Evolutionary conservation across 441 rosid species (phyloP), one percentile per base, ranked within the genome.

Genomic region (Capsella rubella): DNA sequence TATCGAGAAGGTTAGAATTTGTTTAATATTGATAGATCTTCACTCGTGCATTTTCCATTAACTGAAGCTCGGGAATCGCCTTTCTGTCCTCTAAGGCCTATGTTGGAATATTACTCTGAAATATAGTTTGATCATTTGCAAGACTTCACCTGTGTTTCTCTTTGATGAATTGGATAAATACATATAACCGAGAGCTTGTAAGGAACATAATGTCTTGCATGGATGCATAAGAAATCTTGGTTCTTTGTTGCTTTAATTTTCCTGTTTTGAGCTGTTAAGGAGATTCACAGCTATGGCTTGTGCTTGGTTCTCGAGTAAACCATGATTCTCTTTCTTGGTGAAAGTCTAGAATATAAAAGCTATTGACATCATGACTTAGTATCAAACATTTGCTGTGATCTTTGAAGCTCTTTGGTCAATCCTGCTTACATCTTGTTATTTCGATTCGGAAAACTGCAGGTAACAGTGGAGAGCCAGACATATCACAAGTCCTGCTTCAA

Each of bases 401-500:
- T 69, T 29, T 45, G 14, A 51, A 68, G 43, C 55, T 11, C 6
- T 25, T 29, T 69, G 60, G 11, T 56, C 15, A 39, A 0, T 45
- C 18, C 49, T 14, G 18, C 8, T 45, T 0, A 45, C 5, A 42
- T 9, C 14, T 39, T 45, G 6, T 5, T 6, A 1, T 21, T 40
- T 37, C 27, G 3, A 34, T 49, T 62, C 27, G 2, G 6, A 64
- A 39, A 37, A 4, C 21, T 16, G 34, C 82, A 89, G 99, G 97
- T 95, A 32, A 92, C 95, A 6, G 98, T 95, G 71, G 99, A 95
- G 79, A 82, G 89, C 76, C 97, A 84, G 72, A 81, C 89, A 4
- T 95, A 95, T 83, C 99, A 95, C 83, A 95, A 95, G 73, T 85
- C 98, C 14, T 95, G 99, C 77, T 95, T 95, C 88, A 95, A 85